Conservation (phyloP, 257 asterid species). For the Asclepias syriaca region DNA sequence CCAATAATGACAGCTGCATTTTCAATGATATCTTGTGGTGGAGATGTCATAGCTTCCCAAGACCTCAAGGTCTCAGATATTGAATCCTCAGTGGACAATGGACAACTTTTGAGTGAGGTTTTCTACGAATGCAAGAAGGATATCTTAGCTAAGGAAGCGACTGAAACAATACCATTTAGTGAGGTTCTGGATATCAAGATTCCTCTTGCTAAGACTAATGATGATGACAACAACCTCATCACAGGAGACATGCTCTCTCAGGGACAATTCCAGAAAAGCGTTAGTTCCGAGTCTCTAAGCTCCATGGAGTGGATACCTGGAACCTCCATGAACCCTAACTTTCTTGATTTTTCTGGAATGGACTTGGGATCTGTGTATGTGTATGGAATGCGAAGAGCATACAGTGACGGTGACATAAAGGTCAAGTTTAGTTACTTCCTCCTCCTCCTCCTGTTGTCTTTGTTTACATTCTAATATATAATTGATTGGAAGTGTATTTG, state of each 20-base stretch:
- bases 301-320: constrained; percentile 53
- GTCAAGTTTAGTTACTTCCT: constrained; percentile 34
- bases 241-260: constrained; percentile 31
- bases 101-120: constrained; percentile 69
- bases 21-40: constrained; percentile 85
- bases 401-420: constrained; percentile 94
- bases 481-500: constrained; percentile 1
- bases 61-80: constrained; percentile 57
- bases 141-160: constrained; percentile 78
- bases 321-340: constrained; percentile 52
- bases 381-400: constrained; percentile 82
- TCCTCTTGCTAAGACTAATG: constrained; percentile 33
- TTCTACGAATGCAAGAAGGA: constrained; percentile 87
- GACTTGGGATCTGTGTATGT: constrained; percentile 61
- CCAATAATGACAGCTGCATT: constrained; percentile 70
- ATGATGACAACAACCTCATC: constrained; percentile 17
- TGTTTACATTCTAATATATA: neutral
- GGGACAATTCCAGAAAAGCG: constrained; percentile 59
- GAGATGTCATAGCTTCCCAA: constrained; percentile 57
- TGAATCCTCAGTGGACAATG: constrained; percentile 64
- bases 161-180: constrained; percentile 45
- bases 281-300: constrained; percentile 51
- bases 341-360: constrained; percentile 66
- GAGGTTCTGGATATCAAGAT: constrained; percentile 50
- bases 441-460: constrained; percentile 14